These are phyloP conservation scores for Pseudocercospora eumusae DNA, from an alignment of 2,329 filamentous ascomycete species.

Conservation along the genomic window DNA sequence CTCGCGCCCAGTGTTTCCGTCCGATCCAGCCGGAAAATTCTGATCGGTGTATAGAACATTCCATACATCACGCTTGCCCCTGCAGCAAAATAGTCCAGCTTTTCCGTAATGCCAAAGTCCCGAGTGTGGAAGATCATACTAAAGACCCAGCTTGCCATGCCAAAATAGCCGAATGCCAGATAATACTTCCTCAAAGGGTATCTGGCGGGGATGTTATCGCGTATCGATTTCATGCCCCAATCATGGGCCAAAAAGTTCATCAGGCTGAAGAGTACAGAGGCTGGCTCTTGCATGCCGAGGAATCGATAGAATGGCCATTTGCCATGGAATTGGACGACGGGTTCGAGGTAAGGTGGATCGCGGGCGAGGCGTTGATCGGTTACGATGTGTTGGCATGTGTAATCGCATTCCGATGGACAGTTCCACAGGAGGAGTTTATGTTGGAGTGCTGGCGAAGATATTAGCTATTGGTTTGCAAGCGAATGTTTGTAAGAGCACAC, in stretches of 20 bases:
- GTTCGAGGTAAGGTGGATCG: slow-evolving; percentile 63
- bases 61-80: slow-evolving; percentile 89
- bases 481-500: slow-evolving; percentile 43
- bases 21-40: slow-evolving; percentile 79
- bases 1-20: slow-evolving; percentile 44
- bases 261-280: slow-evolving; percentile 88
- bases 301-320: slow-evolving; percentile 97
- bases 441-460: slow-evolving; percentile 64
- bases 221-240: slow-evolving; percentile 71
- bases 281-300: slow-evolving; percentile 91
- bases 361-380: slow-evolving; percentile 69
- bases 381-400: slow-evolving; percentile 92
- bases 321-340: slow-evolving; percentile 89
- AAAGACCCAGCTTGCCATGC: slow-evolving; percentile 80
- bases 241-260: slow-evolving; percentile 88
- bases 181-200: slow-evolving; percentile 84
- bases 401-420: slow-evolving; percentile 93
- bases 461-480: slow-evolving; percentile 7
- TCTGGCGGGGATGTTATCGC: slow-evolving; percentile 65
- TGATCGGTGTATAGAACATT: slow-evolving; percentile 78
- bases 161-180: slow-evolving; percentile 74
- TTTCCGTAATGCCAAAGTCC: slow-evolving; percentile 83
- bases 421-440: slow-evolving; percentile 88
- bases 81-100: slow-evolving; percentile 93
- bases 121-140: slow-evolving; percentile 90